These are phyloP conservation scores for Aspergillus sojae DNA, from an alignment of 2,329 filamentous ascomycete species.

Conservation along the genomic window DNA sequence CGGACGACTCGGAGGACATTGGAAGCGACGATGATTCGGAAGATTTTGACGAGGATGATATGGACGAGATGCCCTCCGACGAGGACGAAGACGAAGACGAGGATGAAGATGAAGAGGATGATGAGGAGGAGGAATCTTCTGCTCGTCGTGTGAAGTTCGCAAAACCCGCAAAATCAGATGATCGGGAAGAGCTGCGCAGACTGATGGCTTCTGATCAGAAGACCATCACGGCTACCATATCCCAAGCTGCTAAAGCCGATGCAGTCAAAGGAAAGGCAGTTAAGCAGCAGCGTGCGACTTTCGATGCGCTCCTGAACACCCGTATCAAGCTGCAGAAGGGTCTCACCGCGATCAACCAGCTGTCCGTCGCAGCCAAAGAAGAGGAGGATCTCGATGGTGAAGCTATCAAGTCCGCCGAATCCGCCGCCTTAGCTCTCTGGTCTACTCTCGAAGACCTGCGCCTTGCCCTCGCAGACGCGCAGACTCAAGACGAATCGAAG, in stretches of 20 bases:
- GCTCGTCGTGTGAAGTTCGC: slow-evolving; percentile 26
- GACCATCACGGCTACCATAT: slow-evolving; percentile 64
- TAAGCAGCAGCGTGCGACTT: slow-evolving; percentile 79
- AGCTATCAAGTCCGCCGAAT: slow-evolving; percentile 76
- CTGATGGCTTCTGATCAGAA: slow-evolving; percentile 71
- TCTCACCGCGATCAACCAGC: slow-evolving; percentile 77
- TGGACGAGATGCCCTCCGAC: slow-evolving; percentile 24
- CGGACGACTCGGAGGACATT: slow-evolving; percentile 29
- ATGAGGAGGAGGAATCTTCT: slow-evolving; percentile 30
- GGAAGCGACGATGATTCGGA: slow-evolving; percentile 29
- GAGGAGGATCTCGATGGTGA: slow-evolving; percentile 37
- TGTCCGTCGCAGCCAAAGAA: slow-evolving; percentile 53
- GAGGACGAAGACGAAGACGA: slow-evolving; percentile 32
- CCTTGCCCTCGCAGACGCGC: slow-evolving; percentile 41
- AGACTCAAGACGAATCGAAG: slow-evolving; percentile 35
- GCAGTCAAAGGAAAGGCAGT: slow-evolving; percentile 84
- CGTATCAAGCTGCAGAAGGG: slow-evolving; percentile 94
- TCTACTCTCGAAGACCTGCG: slow-evolving; percentile 62
- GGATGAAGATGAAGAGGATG: slow-evolving; percentile 21
- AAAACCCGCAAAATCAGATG: slow-evolving; percentile 29
- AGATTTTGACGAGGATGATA: slow-evolving; percentile 26
- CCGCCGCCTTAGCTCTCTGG: slow-evolving; percentile 82
- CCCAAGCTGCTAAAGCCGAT: slow-evolving; percentile 72
- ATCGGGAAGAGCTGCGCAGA: slow-evolving; percentile 64
- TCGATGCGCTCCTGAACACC: slow-evolving; percentile 85